Base-by-base conservation (phyloP, 768 basidiomycete genomes). In the Suillus occidentalis region DNA sequence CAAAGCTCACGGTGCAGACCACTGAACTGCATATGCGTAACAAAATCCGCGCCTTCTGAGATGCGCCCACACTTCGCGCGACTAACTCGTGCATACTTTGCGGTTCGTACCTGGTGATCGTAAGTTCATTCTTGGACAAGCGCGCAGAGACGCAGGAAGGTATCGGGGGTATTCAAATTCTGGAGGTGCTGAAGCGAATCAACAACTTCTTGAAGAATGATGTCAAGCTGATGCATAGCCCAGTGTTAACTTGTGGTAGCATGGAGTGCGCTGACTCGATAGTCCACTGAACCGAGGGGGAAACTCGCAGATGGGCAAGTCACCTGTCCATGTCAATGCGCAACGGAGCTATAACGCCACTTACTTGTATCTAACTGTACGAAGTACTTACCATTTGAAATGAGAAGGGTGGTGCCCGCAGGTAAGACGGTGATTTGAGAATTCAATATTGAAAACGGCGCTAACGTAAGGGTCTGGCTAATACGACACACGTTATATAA, bases 401-500 rank as follows among this genome's bases (percentile, higher is more conserved):
- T 58, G 25, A 58, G 56, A 58, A 58, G 56, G n/a, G 20, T n/a
- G 20, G 31, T 55, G 13, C 20, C 31, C 16, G 28, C 28, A 31
- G 28, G 50, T 52, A 52, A 52, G 50, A 52, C 50, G 52, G 52
- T 18, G 20, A 55, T 55, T 55, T 4, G 20, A 53, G 22, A 53
- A 16, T 34, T 55, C 53, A 18, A 31, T 31, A 31, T 8, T n/a
- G 5, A 37, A 37, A 34, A 22, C 36, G 55, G 13, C 8, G n/a
- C 49, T 28, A 50, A 53, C 16, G 34, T 31, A 20, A 25, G 50
- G 52, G 31, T 52, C 28, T 31, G 18, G 25, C 50, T 50, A 12
- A 50, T n/a, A 55, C 16, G 12, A 39, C 45, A 12, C 37, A 25
- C 25, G 57, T 58, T 59, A 59, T 59, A 59, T 59, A 59, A 59